phyloP scores from a whole-genome alignment of 257 asterid species.

The Primulina huaijiensis region DNA sequence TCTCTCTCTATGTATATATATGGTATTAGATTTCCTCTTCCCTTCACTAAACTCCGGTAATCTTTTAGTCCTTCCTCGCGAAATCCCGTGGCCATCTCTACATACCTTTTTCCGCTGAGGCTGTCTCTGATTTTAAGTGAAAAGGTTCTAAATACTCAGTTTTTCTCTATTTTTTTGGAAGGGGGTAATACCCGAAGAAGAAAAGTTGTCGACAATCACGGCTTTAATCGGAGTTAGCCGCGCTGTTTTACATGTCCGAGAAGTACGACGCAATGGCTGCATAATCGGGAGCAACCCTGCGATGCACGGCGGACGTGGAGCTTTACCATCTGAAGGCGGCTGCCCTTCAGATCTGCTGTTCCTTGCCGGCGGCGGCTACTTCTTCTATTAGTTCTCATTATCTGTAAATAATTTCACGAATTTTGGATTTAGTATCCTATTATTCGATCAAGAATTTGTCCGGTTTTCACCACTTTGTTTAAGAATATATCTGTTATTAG shows the following conservation, averaged over 20 bases:
- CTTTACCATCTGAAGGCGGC: conserved; percentile 97
- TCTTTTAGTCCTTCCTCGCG: too few relatives aligned
- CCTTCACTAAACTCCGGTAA: too few relatives aligned
- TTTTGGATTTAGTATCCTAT: neutral
- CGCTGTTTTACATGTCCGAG: conserved; percentile 51
- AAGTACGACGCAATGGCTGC: conserved; percentile 75
- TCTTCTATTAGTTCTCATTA: conserved; percentile 3
- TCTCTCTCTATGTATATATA: too few relatives aligned
- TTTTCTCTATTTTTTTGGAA: neutral
- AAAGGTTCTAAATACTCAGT: neutral
- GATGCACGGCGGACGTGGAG: conserved; percentile 99
- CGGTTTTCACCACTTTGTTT: neutral
- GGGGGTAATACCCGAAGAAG: conserved; percentile 44
- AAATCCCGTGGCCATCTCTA: too few relatives aligned
- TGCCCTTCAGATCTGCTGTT: conserved; percentile 96
- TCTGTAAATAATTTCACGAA: neutral
- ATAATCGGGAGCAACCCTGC: conserved; percentile 71
- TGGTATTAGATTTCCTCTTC: too few relatives aligned
- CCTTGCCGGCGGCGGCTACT: conserved; percentile 93
- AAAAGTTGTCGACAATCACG: conserved; percentile 73
- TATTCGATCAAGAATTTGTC: conserved; percentile 2
- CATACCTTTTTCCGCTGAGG: neutral
- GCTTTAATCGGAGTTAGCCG: conserved; percentile 64
- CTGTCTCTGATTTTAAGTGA: conserved; percentile 20
- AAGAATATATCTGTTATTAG: neutral